Base-by-base conservation (phyloP, 148 eudicot species). In the Cornus controversa region DNA sequence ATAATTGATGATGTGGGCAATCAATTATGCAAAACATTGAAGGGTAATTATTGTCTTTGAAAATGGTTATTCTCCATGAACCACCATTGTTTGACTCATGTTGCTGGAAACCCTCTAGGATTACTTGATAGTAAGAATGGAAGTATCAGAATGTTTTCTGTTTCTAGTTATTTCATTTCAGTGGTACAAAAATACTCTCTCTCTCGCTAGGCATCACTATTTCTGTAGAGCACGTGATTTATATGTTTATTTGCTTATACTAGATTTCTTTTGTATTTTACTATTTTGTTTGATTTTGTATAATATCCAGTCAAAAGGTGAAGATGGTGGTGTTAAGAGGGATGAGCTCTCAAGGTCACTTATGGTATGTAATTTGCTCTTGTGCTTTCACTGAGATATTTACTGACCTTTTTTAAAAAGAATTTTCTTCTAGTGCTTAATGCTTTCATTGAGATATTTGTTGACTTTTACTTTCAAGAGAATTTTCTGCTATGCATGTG, bases 291-390 rank as follows among this genome's bases (percentile, higher is more conserved):
- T 82, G 45, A 40, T 54, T 42, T 75, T 73, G 53, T 54, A 34
- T 31, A 29, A 36, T 75, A 66, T 82, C 76, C 85, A 93, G 99
- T 84, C 97, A 22, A 91, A 89, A 75, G 85, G 84, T 72, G 99
- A 93, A 77, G 99, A 89, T 73, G 87, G 85, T 79, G 92, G 85
- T 80, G 83, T 86, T 81, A 91, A 87, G 79, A 89, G 92, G 78
- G 97, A 93, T 70, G 93, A 96, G 76, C 91, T 96, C 66, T 93
- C 99, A 63, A 87, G 83, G 85, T 91, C 91, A 72, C 81, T 96
- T 75, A 91, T 93, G 99, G 99, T 96, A 87, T 74, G 92, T 69
- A 58, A 76, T 58, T 82, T 47, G 36, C 77, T 34, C 50, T 23
- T 18, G 18, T 26, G 29, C 42, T 75, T 67, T 23, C 16, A 28